Base-by-base conservation (phyloP, 2,329 filamentous ascomycete species). In the Arachnomyces sp. region DNA sequence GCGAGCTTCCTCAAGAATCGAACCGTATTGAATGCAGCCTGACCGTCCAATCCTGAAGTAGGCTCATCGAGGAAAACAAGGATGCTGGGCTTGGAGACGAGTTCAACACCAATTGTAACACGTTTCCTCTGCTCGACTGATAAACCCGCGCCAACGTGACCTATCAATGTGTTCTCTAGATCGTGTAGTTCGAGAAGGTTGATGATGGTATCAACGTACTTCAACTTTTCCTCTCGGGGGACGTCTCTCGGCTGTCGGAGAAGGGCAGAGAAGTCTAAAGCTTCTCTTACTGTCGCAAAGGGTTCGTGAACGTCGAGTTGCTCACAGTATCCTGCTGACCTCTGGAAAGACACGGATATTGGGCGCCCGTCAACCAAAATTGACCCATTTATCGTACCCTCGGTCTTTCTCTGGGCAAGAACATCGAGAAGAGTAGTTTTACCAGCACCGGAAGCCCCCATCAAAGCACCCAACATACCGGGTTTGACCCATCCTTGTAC, bases 401-500 rank as follows among this genome's bases (percentile, higher is more conserved):
- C 69, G 3, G 68, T 78, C 54, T 86, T 81, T 1, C 85, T 75
- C 50, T 87, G 83, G 0, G 84, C 80, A 2, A 84, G 63, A 0
- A 83, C 84, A 56, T 90, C 86, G 4, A 92, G 67, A 0, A 92
- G 68, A 0, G 86, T 90, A 0, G 63, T 67, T 61, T 92, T 92
- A 2, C 86, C 86, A 4, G 86, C 86, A 21, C 83, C 84, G 1
- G 78, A 85, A 1, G 82, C 82, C 17, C 86, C 86, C 70, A 90
- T 84, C 1, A 92, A 67, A 0, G 86, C 86, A 14, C 85, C 77
- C 66, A 92, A 75, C 44, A 82, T 70, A 7, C 86, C 85, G 1
- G 85, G 85, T 53, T 86, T 87, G 2, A 80, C 84, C 55, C 85
- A 89, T 1, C 86, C 86, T 43, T 74, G 78, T 34, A 89, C 75